Percentiles rank a stretch among this genome's conserved stretches.
Evolutionary conservation across 768 basidiomycete species (phyloP).

Genomic region (Russula sp.): DNA sequence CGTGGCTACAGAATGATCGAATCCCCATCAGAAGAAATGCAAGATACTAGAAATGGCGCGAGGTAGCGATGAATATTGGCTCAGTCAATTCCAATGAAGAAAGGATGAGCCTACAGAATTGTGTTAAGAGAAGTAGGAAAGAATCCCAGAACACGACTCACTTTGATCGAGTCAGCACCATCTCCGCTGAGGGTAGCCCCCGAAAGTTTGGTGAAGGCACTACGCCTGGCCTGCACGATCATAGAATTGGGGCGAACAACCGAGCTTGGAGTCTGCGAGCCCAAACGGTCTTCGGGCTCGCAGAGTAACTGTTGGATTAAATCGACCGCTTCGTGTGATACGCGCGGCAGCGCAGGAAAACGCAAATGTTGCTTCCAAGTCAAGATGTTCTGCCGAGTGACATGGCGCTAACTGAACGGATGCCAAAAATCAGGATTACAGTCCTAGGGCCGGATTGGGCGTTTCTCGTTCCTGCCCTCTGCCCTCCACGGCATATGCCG

Average conservation of each 20-base stretch:
- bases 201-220: conserved; percentile 52
- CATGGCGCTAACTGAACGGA: conserved; percentile 56
- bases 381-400: conserved; percentile 94
- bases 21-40: conserved; percentile 1
- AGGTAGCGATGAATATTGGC: conserved; percentile 71
- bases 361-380: conserved; percentile 88
- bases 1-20: conserved; percentile 56
- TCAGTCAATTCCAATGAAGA: conserved; percentile 92
- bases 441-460: no score
- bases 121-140: conserved; percentile 11
- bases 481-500: no score
- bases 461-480: no score
- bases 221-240: conserved; percentile 66
- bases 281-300: conserved; percentile 92
- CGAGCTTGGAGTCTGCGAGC: conserved; percentile 61
- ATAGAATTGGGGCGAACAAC: conserved; percentile 71
- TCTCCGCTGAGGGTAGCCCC: conserved; percentile 52
- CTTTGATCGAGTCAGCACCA: conserved; percentile 90
- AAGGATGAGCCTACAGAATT: conserved; percentile 61
- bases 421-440: conserved; percentile 16
- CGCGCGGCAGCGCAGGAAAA: conserved; percentile 77
- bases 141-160: conserved; percentile 25
- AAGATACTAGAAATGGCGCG: conserved; percentile 62
- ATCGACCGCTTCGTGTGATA: conserved; percentile 81
- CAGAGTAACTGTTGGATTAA: conserved; percentile 87